Base-by-base conservation (phyloP, 495 filamentous ascomycete genomes). In the Astrothelium subdiscretum region DNA sequence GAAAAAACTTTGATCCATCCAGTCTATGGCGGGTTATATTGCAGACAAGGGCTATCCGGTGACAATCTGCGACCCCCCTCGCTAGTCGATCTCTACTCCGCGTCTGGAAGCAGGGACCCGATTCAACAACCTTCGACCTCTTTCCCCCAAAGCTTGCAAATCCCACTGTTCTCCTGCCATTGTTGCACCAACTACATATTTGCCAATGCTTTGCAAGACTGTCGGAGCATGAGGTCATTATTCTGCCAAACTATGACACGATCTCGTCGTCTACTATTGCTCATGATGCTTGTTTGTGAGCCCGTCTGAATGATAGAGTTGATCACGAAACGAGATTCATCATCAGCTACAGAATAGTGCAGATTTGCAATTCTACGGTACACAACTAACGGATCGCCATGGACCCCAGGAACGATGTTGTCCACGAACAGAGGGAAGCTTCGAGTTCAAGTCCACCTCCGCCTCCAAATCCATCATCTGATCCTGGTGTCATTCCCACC, bases 391-490 rank as follows among this genome's bases (percentile, higher is more conserved):
- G 24, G 20, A 12, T 5, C 48, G 48, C 48, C 48, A 54, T 54
- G 48, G 48, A 54, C 15, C 1, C 48, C 20, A 15, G 20, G 6
- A 12, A 8, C 5, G 29, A 26, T 54, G 3, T 8, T 29, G 24
- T 24, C 12, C 5, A 54, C 48, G 12, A 54, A 15, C 20, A 29
- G 8, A 24, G 5, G 29, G 48, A 15, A 27, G 24, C 48, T 54
- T 24, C 12, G 15, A 5, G 0, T 29, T 29, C 48, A 27, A 54
- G 6, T 54, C 67, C 65, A 8, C 69, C 69, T 27, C 65, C 69
- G 11, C 65, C 67, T 10, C 70, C 70, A 3, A 70, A 71, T 60
- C 71, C 71, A 22, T 69, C 71, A 8, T 64, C 64, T 22, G 69
- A 73, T 59, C 54, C 68, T 10, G 69, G 71, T 48, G 71, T 70